Percentiles rank a stretch among this genome's conserved stretches.
phyloP scores from a whole-genome alignment of 805 yeast species.

The Cyberlindnera veronae region DNA sequence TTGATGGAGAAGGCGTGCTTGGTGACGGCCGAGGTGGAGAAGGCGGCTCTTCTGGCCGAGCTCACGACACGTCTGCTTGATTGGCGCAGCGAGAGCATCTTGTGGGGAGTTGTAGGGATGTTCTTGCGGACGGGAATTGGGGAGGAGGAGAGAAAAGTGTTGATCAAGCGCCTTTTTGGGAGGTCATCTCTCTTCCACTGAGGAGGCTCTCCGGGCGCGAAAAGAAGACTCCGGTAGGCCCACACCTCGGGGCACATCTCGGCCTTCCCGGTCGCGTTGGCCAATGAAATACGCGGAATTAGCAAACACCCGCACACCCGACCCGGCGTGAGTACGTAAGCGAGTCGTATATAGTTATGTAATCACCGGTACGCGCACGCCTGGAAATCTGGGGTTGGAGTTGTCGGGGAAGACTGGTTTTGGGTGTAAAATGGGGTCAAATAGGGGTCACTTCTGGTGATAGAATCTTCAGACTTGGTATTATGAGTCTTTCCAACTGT shows the following conservation, averaged over 20 bases:
- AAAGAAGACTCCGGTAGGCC: slow-evolving; percentile 6
- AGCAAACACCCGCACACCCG: slow-evolving; percentile 15
- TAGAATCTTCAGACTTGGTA: too few species aligned
- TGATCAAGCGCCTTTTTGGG: slow-evolving; percentile 1
- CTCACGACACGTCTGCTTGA: slow-evolving; percentile 17
- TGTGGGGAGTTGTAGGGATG: slow-evolving; percentile 1
- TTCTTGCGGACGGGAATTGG: not conserved
- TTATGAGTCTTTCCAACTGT: too few species aligned
- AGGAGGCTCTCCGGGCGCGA: not conserved
- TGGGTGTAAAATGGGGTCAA: too few species aligned
- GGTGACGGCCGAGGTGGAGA: slow-evolving; percentile 23
- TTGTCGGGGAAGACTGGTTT: not conserved
- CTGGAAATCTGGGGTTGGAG: slow-evolving; percentile 9
- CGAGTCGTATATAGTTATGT: slow-evolving; percentile 2
- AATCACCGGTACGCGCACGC: slow-evolving; percentile 5
- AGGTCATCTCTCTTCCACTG: slow-evolving; percentile 2
- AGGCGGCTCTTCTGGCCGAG: slow-evolving; percentile 14
- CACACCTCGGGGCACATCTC: slow-evolving; percentile 18
- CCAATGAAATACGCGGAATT: slow-evolving; percentile 21
- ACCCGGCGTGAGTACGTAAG: slow-evolving; percentile 13
- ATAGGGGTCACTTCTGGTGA: too few species aligned
- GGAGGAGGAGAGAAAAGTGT: not conserved
- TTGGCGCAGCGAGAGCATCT: slow-evolving; percentile 27
- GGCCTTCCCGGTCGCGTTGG: slow-evolving; percentile 11
- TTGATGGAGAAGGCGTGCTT: slow-evolving; percentile 31